Evolutionary conservation across 192 early-diverging fungal genomes (phyloP).

Genomic region (Geranomyces michiganensis): DNA sequence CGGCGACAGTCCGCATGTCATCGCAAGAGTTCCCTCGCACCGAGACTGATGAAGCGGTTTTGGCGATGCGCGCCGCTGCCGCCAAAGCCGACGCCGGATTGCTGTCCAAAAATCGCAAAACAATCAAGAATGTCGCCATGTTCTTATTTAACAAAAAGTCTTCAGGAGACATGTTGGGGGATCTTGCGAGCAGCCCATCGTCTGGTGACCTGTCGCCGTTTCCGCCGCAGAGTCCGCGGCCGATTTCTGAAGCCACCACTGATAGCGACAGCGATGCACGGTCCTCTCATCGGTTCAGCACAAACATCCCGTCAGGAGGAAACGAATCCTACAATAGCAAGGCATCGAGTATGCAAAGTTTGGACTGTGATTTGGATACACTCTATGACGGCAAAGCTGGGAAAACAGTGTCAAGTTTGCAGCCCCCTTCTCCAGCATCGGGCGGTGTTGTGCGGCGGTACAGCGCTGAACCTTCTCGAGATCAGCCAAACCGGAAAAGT

Average conservation of each 20-base stretch:
- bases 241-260: no score
- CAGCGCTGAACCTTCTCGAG: background rate
- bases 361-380: slow-evolving; percentile 32
- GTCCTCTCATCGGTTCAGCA: no score
- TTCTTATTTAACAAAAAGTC: slow-evolving; percentile 39
- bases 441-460: background rate
- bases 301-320: no score
- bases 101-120: slow-evolving; percentile 21
- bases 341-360: slow-evolving; percentile 13
- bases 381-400: slow-evolving; percentile 27
- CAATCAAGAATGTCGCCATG: slow-evolving; percentile 41
- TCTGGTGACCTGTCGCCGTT: no score
- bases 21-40: slow-evolving; percentile 46
- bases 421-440: background rate
- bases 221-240: no score
- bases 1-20: slow-evolving; percentile 27
- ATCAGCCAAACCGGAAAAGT: background rate
- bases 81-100: slow-evolving; percentile 11
- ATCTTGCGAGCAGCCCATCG: background rate
- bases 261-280: no score
- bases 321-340: background rate
- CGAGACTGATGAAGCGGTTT: slow-evolving; percentile 38
- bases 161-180: background rate
- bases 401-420: background rate
- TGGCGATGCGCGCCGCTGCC: slow-evolving; percentile 15